Percentiles rank a stretch among this genome's conserved stretches.
These are phyloP conservation scores for Dioscorea alata DNA, from an alignment of 106 monocot species.

Conservation along the genomic window DNA sequence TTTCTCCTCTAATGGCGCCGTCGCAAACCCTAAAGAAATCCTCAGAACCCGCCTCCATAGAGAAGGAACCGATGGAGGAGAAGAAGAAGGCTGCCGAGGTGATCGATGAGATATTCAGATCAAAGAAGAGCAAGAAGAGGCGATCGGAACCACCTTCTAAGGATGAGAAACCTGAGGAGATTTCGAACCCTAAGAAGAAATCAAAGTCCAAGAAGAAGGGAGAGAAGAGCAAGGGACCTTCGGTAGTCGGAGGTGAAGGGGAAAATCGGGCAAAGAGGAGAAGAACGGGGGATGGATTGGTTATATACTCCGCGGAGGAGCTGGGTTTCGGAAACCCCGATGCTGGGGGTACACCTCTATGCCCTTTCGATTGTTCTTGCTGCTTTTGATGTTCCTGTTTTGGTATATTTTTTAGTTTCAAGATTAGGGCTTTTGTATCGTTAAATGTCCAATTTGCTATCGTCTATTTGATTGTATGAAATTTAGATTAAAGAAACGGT, in stretches of 20 bases:
- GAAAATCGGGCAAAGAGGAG: conserved; percentile 6
- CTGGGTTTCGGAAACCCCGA: conserved; percentile 10
- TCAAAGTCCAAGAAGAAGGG: neutral
- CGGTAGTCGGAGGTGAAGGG: too few species aligned
- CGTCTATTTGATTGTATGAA: too few species aligned
- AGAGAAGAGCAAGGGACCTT: neutral
- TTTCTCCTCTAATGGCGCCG: too few species aligned
- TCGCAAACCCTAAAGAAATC: too few species aligned
- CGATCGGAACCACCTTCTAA: neutral
- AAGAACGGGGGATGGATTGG: conserved; percentile 16
- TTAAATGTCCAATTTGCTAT: too few species aligned
- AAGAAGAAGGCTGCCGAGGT: conserved; percentile 9
- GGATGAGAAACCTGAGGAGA: neutral
- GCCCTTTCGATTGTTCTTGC: conserved; percentile 23
- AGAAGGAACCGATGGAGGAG: neutral
- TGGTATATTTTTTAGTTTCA: too few species aligned
- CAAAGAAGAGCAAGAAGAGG: conserved; percentile 11
- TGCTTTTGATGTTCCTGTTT: conserved; percentile 8
- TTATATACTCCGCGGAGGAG: conserved; percentile 23
- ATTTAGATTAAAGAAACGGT: too few species aligned
- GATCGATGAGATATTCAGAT: conserved; percentile 23
- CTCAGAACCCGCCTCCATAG: neutral
- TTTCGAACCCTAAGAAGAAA: neutral
- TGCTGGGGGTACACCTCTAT: conserved; percentile 20
- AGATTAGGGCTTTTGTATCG: too few species aligned